Evolutionary conservation across 139 green algal genomes (phyloP).

Genomic region (Micractinium conductrix): DNA sequence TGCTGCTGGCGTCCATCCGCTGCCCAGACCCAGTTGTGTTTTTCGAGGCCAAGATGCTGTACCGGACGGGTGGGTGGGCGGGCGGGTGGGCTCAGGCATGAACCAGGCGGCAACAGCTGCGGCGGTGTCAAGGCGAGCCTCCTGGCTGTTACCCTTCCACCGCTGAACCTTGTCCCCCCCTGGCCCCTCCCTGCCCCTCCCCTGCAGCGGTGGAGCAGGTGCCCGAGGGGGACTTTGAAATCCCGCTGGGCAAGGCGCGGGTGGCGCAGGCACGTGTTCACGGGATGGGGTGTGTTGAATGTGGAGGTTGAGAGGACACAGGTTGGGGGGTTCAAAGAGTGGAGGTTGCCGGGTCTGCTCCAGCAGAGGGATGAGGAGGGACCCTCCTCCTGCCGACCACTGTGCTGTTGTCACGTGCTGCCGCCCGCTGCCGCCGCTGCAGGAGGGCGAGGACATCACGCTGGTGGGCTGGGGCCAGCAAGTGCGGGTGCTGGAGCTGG

Average conservation of each 20-base stretch:
- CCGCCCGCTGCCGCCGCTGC: too few species aligned
- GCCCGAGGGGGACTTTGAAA: conserved; percentile 70
- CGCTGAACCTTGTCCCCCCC: neutral
- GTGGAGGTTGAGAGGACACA: too few species aligned
- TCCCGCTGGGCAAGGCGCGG: conserved; percentile 79
- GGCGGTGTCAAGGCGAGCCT: too few species aligned
- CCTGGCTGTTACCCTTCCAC: neutral
- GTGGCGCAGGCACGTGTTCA: conserved; percentile 48
- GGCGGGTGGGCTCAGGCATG: neutral
- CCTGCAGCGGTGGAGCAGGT: conserved; percentile 80
- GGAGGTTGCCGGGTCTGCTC: too few species aligned
- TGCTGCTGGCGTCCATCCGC: conserved; percentile 85
- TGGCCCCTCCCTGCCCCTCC: neutral
- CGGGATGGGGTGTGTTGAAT: too few species aligned
- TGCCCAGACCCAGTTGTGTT: conserved; percentile 90
- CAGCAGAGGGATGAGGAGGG: too few species aligned
- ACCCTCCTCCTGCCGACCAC: too few species aligned
- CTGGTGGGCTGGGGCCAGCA: conserved; percentile 94
- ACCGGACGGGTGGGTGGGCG: conserved; percentile 72
- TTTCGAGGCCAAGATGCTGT: conserved; percentile 96
- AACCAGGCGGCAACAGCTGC: too few species aligned
- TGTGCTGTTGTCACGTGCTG: too few species aligned
- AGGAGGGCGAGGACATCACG: conserved; percentile 88
- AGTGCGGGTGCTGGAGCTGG: conserved; percentile 66
- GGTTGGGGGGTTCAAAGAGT: too few species aligned